A percentile compares a stretch with the other conserved stretches of the same genome.
Evolutionary conservation across 2,329 filamentous ascomycete genomes (phyloP).

Genomic region (Xylaria sp.): DNA sequence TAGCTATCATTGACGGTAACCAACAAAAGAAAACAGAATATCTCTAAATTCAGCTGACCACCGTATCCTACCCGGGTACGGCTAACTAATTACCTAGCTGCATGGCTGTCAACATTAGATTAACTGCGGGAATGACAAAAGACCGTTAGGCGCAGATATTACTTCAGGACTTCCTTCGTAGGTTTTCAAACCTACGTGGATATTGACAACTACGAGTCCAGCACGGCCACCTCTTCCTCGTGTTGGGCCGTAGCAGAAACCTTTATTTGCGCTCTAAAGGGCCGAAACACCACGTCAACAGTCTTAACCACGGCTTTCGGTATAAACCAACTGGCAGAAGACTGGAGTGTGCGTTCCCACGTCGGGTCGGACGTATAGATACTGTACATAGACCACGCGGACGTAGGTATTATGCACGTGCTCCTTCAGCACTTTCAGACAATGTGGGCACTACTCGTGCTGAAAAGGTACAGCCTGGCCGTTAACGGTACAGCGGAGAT

Average conservation of each 20-base stretch:
- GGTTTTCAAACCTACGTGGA: neutral
- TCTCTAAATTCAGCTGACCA: neutral
- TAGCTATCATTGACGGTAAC: neutral
- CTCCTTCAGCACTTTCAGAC: conserved; percentile 5
- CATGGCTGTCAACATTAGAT: conserved; percentile 15
- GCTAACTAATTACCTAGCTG: neutral
- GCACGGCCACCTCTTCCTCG: neutral
- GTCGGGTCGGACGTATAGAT: neutral
- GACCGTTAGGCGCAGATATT: neutral
- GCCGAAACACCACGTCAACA: neutral
- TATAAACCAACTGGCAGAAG: neutral
- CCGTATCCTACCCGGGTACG: neutral
- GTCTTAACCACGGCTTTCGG: neutral
- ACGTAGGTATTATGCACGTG: conserved; percentile 13
- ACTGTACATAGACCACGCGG: no score
- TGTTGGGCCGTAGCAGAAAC: neutral
- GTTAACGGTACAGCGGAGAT: no score
- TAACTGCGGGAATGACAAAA: conserved; percentile 1
- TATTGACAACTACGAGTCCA: neutral
- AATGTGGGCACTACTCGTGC: neutral
- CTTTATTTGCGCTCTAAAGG: neutral
- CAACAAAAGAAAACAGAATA: neutral
- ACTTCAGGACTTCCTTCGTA: neutral
- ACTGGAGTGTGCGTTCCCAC: neutral
- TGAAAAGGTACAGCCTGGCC: no score